Conservation (phyloP, 805 yeast genomes). For the Maudiozyma barnettii region DNA sequence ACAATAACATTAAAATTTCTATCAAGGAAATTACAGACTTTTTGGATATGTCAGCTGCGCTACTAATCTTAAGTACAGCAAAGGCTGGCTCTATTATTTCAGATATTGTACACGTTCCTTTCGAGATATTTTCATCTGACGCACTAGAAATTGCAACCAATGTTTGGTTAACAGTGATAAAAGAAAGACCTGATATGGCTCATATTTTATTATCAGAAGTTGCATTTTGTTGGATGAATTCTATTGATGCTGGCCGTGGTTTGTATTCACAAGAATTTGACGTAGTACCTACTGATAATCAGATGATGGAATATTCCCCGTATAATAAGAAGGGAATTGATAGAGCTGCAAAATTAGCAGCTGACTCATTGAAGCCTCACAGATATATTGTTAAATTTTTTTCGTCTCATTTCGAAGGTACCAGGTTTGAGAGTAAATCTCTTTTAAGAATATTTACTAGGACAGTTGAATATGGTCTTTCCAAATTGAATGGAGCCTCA, state of each 20-base stretch:
- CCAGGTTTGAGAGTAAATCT: slow-evolving; percentile 61
- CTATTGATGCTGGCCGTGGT: slow-evolving; percentile 53
- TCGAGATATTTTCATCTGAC: slow-evolving; percentile 49
- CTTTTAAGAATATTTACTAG: slow-evolving; percentile 59
- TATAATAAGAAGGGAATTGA: slow-evolving; percentile 54
- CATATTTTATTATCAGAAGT: slow-evolving; percentile 59
- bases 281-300: slow-evolving; percentile 47
- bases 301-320: slow-evolving; percentile 84
- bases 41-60: slow-evolving; percentile 37
- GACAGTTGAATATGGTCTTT: slow-evolving; percentile 47
- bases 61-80: slow-evolving; percentile 31
- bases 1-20: slow-evolving; percentile 14
- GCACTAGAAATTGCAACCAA: slow-evolving; percentile 56
- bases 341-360: slow-evolving; percentile 41
- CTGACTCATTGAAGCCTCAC: slow-evolving; percentile 55
- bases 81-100: slow-evolving; percentile 34
- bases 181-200: slow-evolving; percentile 52
- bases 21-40: slow-evolving; percentile 32
- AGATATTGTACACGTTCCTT: slow-evolving; percentile 60
- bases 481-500: slow-evolving; percentile 48
- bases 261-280: slow-evolving; percentile 53
- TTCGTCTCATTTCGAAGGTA: slow-evolving; percentile 70
- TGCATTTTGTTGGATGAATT: slow-evolving; percentile 55
- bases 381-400: slow-evolving; percentile 56
- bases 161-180: slow-evolving; percentile 74